Base-by-base conservation (phyloP, 2,329 filamentous ascomycete genomes). In the Trichoderma endophyticum region DNA sequence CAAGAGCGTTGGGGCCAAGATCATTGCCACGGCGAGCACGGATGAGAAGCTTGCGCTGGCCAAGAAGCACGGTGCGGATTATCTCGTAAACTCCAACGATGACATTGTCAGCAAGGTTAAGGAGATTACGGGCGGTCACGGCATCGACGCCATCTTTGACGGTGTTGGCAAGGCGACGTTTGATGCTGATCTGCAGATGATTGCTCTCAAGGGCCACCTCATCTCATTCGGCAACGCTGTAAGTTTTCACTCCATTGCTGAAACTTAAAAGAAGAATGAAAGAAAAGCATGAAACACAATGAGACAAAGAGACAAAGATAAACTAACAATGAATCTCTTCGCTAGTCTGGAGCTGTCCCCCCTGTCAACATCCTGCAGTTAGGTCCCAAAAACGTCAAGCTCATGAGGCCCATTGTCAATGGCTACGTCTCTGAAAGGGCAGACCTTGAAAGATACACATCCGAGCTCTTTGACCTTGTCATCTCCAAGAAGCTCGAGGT, bases 151-250 rank as follows among this genome's bases (percentile, higher is more conserved):
- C 11, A 91, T 97, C 32, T 97, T 94, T 79, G 94, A 97, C 79
- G 92, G 93, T 6, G 93, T 97, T 3, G 95, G 94, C 14, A 93
- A 93, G 83, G 86, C 87, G 63, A 97, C 95, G 0, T 97, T 96
- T 82, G 93, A 97, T 76, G 86, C 88, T 24, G 92, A 91, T 77
- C 80, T 97, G 74, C 89, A 94, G 75, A 88, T 90, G 76, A 86
- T 95, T 69, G 92, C 91, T 75, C 81, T 90, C 74, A 97, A 97
- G 84, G 95, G 94, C 6, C 91, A 86, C 2, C 82, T 97, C 77
- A 86, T 94, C 30, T 91, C 89, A 63, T 97, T 95, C 82, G 94
- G 94, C 3, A 97, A 97, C 82, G 92, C 93, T 8, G 85, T 87
- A 80, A 88, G 90, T 76, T 1, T 34, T 21, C 9, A 6, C 26